Conservation (phyloP, 1,284 basidiomycete species). For the Ceratobasidium sp. region DNA sequence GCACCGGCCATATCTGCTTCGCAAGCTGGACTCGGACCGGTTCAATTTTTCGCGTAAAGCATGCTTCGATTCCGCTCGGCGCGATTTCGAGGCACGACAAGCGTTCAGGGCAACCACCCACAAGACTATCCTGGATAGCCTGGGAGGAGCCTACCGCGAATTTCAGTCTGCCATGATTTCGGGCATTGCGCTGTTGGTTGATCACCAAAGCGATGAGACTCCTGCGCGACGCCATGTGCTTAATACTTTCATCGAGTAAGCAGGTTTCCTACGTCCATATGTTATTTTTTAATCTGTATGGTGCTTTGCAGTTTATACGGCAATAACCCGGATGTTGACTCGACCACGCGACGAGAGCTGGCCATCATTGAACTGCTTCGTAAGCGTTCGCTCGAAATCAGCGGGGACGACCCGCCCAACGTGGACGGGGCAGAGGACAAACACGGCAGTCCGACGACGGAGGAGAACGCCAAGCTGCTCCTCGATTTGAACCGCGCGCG, state of each 20-base stretch:
- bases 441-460: slow-evolving; percentile 41
- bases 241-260: slow-evolving; percentile 78
- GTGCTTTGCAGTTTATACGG: slow-evolving; percentile 55
- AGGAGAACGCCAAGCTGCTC: slow-evolving; percentile 45
- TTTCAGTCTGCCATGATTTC: slow-evolving; percentile 89
- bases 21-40: slow-evolving; percentile 79
- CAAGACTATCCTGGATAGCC: slow-evolving; percentile 72
- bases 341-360: slow-evolving; percentile 82
- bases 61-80: slow-evolving; percentile 83
- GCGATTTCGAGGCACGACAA: slow-evolving; percentile 78
- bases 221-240: slow-evolving; percentile 80
- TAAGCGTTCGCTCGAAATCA: slow-evolving; percentile 34
- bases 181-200: slow-evolving; percentile 83
- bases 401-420: slow-evolving; percentile 37
- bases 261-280: slow-evolving; percentile 57
- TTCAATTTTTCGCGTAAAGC: slow-evolving; percentile 79
- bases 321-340: slow-evolving; percentile 71
- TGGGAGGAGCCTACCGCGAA: slow-evolving; percentile 84
- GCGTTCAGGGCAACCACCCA: slow-evolving; percentile 72
- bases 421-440: slow-evolving; percentile 46
- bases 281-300: slow-evolving; percentile 45
- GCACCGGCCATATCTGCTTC: slow-evolving; percentile 82
- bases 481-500: slow-evolving; percentile 38
- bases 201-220: slow-evolving; percentile 77
- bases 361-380: slow-evolving; percentile 82